Evolutionary conservation across 176 grass and related monocot genomes (phyloP).

Genomic region (Aegilops bicornis): DNA sequence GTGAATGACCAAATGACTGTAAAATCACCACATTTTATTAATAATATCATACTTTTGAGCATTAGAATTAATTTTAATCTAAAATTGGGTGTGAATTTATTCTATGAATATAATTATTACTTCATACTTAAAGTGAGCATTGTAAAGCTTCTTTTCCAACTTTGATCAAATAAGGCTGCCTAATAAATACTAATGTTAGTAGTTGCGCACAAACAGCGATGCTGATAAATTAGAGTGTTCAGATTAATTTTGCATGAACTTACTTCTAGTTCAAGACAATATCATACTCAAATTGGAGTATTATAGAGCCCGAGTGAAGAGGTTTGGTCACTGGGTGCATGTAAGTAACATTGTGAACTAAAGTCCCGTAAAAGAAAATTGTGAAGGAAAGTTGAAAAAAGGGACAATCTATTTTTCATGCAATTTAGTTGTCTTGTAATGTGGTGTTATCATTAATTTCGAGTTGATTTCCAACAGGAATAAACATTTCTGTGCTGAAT

Average conservation of each 20-base stretch:
- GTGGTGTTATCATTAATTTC: not conserved
- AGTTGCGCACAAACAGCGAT: not conserved
- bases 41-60: not conserved
- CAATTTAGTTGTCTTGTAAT: not conserved
- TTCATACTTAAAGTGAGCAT: not conserved
- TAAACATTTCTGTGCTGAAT: slow-evolving; percentile 6
- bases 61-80: not conserved
- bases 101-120: not conserved
- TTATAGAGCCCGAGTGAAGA: not conserved
- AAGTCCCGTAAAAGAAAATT: too few species aligned
- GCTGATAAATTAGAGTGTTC: not conserved
- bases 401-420: not conserved
- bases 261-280: not conserved
- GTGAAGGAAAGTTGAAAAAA: not conserved
- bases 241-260: not conserved
- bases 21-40: not conserved
- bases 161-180: not conserved
- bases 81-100: slow-evolving; percentile 1
- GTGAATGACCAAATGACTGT: not conserved
- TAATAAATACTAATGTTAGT: not conserved
- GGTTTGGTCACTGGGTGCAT: not conserved
- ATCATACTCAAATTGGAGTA: not conserved
- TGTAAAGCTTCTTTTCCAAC: not conserved
- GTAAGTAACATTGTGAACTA: not conserved
- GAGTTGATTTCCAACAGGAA: not conserved